Evolutionary conservation across 192 early-diverging fungal species (phyloP).

Genomic region (Allomyces macrogynus): DNA sequence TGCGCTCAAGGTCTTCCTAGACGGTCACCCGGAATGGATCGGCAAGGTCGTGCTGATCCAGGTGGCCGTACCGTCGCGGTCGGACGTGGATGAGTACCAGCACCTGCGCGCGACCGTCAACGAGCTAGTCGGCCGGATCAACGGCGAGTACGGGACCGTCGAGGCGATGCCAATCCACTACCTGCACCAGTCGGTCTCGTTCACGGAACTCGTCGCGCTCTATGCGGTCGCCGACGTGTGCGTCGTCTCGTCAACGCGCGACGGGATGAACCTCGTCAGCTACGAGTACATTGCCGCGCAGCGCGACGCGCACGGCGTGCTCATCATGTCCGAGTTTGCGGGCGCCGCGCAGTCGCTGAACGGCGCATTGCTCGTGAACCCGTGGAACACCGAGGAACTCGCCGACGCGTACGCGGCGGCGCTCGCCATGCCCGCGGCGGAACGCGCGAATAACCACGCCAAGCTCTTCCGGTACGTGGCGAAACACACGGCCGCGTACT

Average conservation of each 20-base stretch:
- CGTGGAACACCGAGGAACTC: conserved; percentile 97
- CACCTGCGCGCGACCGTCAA: conserved; percentile 82
- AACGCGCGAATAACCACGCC: conserved; percentile 61
- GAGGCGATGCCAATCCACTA: conserved; percentile 98
- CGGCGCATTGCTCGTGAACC: conserved; percentile 93
- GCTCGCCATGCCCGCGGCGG: conserved; percentile 72
- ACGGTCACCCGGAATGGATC: conserved; percentile 70
- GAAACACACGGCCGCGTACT: conserved; percentile 93
- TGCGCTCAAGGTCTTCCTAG: conserved; percentile 81
- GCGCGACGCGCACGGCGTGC: conserved; percentile 80
- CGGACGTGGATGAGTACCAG: conserved; percentile 97
- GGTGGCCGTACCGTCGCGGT: conserved; percentile 91
- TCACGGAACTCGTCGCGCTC: conserved; percentile 86
- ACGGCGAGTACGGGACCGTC: conserved; percentile 81
- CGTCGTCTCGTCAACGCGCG: conserved; percentile 87
- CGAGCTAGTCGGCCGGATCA: conserved; percentile 93
- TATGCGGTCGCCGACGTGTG: conserved; percentile 95
- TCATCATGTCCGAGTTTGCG: conserved; percentile 94
- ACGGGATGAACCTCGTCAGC: conserved; percentile 98
- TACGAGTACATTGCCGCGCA: conserved; percentile 96
- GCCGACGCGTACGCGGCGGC: conserved; percentile 74
- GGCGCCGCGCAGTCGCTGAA: conserved; percentile 96
- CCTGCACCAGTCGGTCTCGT: conserved; percentile 85
- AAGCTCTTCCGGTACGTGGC: conserved; percentile 86
- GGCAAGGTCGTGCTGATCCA: conserved; percentile 91